Conservation (phyloP, 352 stramenopile species). For the Phytophthora sojae region DNA sequence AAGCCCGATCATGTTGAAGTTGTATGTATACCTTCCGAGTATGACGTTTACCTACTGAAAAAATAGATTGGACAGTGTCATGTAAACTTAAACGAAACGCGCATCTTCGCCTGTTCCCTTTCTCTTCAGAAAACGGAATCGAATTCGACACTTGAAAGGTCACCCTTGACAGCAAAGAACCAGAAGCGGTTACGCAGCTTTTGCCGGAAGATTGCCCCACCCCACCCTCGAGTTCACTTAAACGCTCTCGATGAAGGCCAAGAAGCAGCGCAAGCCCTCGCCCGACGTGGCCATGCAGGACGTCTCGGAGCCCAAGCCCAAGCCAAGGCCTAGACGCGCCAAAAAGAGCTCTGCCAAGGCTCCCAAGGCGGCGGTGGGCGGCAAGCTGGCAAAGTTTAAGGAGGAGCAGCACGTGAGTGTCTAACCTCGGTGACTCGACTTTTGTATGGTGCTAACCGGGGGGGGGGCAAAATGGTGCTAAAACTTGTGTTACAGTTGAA, state of each 20-base stretch:
- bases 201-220: neutral
- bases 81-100: neutral
- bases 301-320: constrained; percentile 6
- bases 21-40: neutral
- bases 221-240: neutral
- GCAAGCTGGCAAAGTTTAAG: constrained; percentile 58
- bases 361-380: neutral
- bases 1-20: constrained; percentile 1
- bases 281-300: constrained; percentile 32
- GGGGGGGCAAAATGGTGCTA: constrained; percentile 1
- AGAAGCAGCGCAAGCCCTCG: constrained; percentile 17
- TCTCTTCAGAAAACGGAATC: constrained; percentile 3
- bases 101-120: constrained; percentile 2
- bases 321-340: constrained; percentile 1
- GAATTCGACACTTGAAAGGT: constrained; percentile 4
- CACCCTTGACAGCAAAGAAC: neutral
- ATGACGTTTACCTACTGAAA: neutral
- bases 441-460: constrained; percentile 4
- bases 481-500: constrained; percentile 47
- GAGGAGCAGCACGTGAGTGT: constrained; percentile 54
- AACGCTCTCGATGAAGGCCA: constrained; percentile 14
- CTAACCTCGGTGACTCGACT: neutral
- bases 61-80: neutral
- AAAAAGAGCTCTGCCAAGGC: constrained; percentile 13
- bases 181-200: constrained; percentile 3